A percentile compares a stretch with the other conserved stretches of the same genome.
Conservation (phyloP, 2,329 filamentous ascomycete species). For the Diaporthe citriasiana region DNA sequence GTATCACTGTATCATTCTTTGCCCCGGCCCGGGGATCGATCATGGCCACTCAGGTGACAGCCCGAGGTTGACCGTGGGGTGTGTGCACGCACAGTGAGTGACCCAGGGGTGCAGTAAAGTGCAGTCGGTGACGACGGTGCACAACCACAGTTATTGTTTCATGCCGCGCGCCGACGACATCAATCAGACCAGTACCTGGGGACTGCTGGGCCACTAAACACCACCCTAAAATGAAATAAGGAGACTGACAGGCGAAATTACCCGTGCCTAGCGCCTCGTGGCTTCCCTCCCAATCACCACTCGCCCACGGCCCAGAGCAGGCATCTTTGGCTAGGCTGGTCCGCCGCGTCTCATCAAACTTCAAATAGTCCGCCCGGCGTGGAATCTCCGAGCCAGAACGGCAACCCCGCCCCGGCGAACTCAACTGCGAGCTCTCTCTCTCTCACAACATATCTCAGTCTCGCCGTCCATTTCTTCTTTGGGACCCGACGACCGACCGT, state of each 20-base stretch:
- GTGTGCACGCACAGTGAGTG: too few relatives aligned
- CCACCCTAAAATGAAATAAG: conserved; percentile 2
- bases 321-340: conserved; percentile 10
- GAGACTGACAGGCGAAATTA: conserved; percentile 41
- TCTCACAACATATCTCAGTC: too few relatives aligned
- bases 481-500: not conserved
- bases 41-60: not conserved
- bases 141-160: too few relatives aligned
- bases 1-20: too few relatives aligned
- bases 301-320: not conserved
- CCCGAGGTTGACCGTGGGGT: not conserved
- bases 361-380: conserved; percentile 10
- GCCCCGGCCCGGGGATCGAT: too few relatives aligned
- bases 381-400: conserved; percentile 23
- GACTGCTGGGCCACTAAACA: not conserved
- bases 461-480: conserved; percentile 21
- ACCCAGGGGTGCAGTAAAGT: too few relatives aligned
- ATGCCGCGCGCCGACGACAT: not conserved
- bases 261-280: conserved; percentile 30
- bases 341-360: conserved; percentile 19
- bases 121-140: too few relatives aligned
- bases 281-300: conserved; percentile 36
- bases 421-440: not conserved
- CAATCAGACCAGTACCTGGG: not conserved
- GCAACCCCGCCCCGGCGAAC: not conserved